Conservation (phyloP, 202 grass and related monocot genomes). For the Eragrostis tef region DNA sequence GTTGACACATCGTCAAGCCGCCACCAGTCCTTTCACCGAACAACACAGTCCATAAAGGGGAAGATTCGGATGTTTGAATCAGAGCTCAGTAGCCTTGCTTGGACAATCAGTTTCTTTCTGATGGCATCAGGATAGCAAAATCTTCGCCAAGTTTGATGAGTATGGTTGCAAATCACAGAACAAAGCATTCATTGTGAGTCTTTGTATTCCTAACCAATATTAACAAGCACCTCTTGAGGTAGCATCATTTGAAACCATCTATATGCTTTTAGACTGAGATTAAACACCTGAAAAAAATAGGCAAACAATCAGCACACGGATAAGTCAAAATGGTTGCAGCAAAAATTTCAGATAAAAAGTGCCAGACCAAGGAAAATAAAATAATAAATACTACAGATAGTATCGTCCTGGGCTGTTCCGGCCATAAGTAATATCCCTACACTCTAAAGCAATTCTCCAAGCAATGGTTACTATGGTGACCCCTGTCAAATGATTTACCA, state of each 20-base stretch:
- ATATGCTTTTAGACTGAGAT: conserved; percentile 47
- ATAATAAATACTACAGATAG: conserved; percentile 19
- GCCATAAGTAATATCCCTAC: background rate
- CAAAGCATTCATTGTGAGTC: conserved; percentile 31
- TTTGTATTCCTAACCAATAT: conserved; percentile 59
- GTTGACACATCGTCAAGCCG: conserved; percentile 41
- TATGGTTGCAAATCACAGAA: conserved; percentile 35
- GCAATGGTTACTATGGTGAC: background rate
- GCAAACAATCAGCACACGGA: conserved; percentile 34
- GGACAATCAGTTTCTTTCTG: conserved; percentile 20
- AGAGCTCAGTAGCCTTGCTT: conserved; percentile 30
- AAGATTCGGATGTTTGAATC: conserved; percentile 20
- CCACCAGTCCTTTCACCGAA: conserved; percentile 7
- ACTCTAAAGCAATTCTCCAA: background rate
- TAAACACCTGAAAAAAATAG: conserved; percentile 60
- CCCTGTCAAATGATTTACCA: background rate
- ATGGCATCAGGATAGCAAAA: conserved; percentile 33
- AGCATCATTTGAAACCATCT: conserved; percentile 47
- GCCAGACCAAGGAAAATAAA: background rate
- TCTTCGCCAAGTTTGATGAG: conserved; percentile 34
- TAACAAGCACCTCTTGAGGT: conserved; percentile 50
- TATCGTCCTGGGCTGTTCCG: background rate
- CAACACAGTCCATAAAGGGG: background rate
- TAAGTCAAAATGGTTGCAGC: background rate
- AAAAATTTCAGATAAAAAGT: background rate